phyloP scores from a whole-genome alignment of 177 flowering plant species.

The Telopea speciosissima region DNA sequence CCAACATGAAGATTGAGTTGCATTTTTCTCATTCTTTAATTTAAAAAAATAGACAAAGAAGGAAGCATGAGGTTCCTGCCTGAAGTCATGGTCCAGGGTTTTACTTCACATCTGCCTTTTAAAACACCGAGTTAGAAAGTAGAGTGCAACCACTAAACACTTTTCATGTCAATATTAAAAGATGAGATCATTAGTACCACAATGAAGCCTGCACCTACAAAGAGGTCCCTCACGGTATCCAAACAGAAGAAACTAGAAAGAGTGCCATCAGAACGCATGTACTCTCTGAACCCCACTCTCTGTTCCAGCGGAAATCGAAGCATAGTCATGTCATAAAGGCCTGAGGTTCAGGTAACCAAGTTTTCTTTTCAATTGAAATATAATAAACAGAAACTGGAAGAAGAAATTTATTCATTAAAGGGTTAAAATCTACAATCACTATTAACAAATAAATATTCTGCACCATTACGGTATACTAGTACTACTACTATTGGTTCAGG shows the following conservation, averaged over 20 bases:
- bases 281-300: conserved; percentile 72
- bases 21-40: no score
- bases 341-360: conserved; percentile 25
- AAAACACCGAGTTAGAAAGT: not conserved
- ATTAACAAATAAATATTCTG: not conserved
- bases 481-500: not conserved
- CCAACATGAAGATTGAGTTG: not conserved
- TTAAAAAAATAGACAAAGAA: no score
- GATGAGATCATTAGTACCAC: conserved; percentile 38
- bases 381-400: not conserved
- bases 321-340: conserved; percentile 97
- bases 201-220: conserved; percentile 56
- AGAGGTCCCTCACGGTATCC: conserved; percentile 59
- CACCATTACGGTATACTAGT: not conserved
- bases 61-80: no score
- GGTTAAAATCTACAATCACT: not conserved
- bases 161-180: not conserved
- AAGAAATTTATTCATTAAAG: not conserved
- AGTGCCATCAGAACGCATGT: conserved; percentile 83
- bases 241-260: conserved; percentile 84
- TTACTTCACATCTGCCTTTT: not conserved
- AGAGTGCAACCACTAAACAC: not conserved
- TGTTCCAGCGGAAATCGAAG: conserved; percentile 74
- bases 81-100: no score
- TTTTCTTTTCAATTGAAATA: not conserved